Evolutionary conservation across 1,284 basidiomycete species (phyloP), one percentile per base, ranked within the genome.

Genomic region (Leccinum subrobustum): DNA sequence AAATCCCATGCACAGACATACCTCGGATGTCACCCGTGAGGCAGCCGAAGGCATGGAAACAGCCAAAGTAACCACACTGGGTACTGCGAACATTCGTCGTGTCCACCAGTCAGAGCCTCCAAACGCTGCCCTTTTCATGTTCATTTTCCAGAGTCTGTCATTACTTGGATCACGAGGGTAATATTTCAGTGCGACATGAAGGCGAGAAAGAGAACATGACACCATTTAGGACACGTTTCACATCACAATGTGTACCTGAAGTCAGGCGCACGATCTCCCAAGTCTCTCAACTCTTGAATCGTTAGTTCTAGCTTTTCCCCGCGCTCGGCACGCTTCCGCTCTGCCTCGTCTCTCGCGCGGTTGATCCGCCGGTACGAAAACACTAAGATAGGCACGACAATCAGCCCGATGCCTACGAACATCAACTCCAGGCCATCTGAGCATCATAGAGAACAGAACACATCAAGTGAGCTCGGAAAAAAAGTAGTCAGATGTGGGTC

Each of bases 351-450:
- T 51, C 83, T 73, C 54, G 72, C 71, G 3, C 67, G 70, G 70
- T 91, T 91, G 67, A 86, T 85, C 18, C 80, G 76, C 39, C 58
- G 78, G 67, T 90, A 89, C 2, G 75, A 60, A 6, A 83, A 55
- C 0, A 85, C 80, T 20, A 81, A 76, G 18, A 82, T 69, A 0
- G 84, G 82, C 0, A 84, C 68, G 52, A 68, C 67, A 39, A 88
- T 76, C 65, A 88, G 76, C 0, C 89, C 88, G 48, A 90, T 82
- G 3, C 80, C 82, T 31, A 88, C 78, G 61, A 90, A 87, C 79
- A 87, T 87, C 35, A 91, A 71, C 68, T 87, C 85, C n/a, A 88
- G 61, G 2, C 75, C 85, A 67, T 89, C 87, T 89, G 60, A 16
- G 27, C n/a, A 35, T 20, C 6, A 48, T 1, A 12, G 5, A 2